phyloP scores from a whole-genome alignment of 73 alveolate species.

The Symbiodinium natans region DNA sequence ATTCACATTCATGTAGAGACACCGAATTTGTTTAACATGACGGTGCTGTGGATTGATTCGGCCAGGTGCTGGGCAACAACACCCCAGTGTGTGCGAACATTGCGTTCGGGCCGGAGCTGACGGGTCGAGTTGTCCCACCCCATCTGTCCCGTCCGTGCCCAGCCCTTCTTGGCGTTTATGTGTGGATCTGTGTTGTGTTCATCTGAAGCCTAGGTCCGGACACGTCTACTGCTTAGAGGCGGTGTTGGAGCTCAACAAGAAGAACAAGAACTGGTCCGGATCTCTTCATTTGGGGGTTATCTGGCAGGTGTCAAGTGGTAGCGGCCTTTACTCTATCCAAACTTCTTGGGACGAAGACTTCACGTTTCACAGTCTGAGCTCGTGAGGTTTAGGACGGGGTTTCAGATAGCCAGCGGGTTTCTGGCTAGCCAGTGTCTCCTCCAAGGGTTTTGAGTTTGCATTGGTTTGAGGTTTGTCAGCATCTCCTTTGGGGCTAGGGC shows the following conservation, averaged over 20 bases:
- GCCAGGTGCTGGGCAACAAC: slow-evolving; percentile 85
- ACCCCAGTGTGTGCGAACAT: slow-evolving; percentile 82
- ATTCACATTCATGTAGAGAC: too few relatives aligned
- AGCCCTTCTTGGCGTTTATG: not conserved
- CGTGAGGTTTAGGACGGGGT: too few relatives aligned
- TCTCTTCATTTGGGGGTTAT: not conserved
- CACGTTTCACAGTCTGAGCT: too few relatives aligned
- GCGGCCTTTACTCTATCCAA: too few relatives aligned
- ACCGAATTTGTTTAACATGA: too few relatives aligned
- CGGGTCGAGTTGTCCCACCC: not conserved
- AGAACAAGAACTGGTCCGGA: slow-evolving; percentile 75
- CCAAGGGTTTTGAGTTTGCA: too few relatives aligned
- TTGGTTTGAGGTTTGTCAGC: too few relatives aligned
- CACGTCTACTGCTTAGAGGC: slow-evolving; percentile 92
- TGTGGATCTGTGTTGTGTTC: not conserved
- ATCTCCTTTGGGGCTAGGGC: too few relatives aligned
- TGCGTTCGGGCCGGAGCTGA: slow-evolving; percentile 11
- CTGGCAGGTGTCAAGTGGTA: too few relatives aligned
- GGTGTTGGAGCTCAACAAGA: slow-evolving; percentile 88
- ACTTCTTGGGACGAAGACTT: too few relatives aligned
- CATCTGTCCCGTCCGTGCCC: not conserved
- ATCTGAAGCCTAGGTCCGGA: slow-evolving; percentile 26
- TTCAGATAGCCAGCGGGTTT: too few relatives aligned
- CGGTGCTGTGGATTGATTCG: not conserved
- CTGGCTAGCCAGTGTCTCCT: too few relatives aligned